These are phyloP conservation scores for Fusarium hainanense DNA, from an alignment of 2,329 filamentous ascomycete genomes.

Conservation along the genomic window DNA sequence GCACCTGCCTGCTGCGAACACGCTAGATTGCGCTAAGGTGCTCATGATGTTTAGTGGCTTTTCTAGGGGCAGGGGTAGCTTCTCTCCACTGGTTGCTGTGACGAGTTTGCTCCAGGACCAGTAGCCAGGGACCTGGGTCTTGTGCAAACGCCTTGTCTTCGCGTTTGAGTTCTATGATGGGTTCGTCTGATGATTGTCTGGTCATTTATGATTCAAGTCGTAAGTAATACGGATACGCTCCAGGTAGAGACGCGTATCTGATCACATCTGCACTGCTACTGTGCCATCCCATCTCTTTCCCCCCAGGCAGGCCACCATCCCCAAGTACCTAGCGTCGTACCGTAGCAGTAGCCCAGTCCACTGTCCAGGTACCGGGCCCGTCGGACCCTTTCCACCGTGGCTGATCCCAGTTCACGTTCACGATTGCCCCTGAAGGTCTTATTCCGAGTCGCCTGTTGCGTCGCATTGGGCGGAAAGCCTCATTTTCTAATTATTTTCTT, in stretches of 20 bases:
- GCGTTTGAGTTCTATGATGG: neutral
- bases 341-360: neutral
- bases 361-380: neutral
- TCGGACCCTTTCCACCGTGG: conserved; percentile 14
- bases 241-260: neutral
- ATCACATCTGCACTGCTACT: neutral
- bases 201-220: neutral
- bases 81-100: neutral
- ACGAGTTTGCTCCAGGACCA: neutral
- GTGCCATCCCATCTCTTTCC: neutral
- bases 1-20: conserved; percentile 8
- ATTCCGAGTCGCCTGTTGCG: neutral
- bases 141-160: neutral
- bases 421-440: conserved; percentile 25
- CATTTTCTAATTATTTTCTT: conserved; percentile 18
- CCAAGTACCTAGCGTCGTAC: conserved; percentile 2
- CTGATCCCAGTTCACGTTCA: conserved; percentile 12
- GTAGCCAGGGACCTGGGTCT: neutral
- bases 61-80: neutral
- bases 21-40: conserved; percentile 24
- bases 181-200: neutral
- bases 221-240: neutral
- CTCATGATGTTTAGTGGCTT: conserved; percentile 24
- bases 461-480: conserved; percentile 15
- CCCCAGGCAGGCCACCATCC: neutral